phyloP scores from a whole-genome alignment of 2,329 filamentous ascomycete genomes.

The Claviceps sp. region DNA sequence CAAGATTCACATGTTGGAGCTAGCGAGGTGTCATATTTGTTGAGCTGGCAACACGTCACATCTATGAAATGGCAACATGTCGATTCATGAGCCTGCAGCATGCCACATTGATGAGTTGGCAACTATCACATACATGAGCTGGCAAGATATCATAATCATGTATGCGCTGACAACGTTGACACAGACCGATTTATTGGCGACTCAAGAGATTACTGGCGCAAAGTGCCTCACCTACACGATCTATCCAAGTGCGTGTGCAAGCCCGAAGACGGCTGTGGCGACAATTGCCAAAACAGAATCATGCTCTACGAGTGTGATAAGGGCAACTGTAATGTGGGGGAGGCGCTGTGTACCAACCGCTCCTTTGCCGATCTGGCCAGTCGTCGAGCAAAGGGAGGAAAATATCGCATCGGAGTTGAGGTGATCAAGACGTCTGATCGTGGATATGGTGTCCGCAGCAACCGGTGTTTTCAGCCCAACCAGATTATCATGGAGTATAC shows the following conservation, averaged over 20 bases:
- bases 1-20: no score
- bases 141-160: background rate
- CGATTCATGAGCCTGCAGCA: no score
- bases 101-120: no score
- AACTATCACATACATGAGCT: background rate
- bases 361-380: slow-evolving; percentile 69
- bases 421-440: slow-evolving; percentile 82
- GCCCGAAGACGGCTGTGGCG: slow-evolving; percentile 67
- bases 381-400: slow-evolving; percentile 64
- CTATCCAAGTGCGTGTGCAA: slow-evolving; percentile 68
- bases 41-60: no score
- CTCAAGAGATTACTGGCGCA: slow-evolving; percentile 68
- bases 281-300: slow-evolving; percentile 84
- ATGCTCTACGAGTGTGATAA: slow-evolving; percentile 97
- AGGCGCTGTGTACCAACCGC: slow-evolving; percentile 68
- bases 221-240: slow-evolving; percentile 58
- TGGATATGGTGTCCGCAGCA: slow-evolving; percentile 83
- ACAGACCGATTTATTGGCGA: slow-evolving; percentile 83
- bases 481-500: slow-evolving; percentile 99
- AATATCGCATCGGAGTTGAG: slow-evolving; percentile 87
- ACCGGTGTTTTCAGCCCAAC: slow-evolving; percentile 71
- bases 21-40: no score
- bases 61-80: no score
- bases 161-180: no score
- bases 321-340: slow-evolving; percentile 70